These are phyloP conservation scores for Fusarium foetens DNA, from an alignment of 2,329 filamentous ascomycete genomes.

Conservation along the genomic window DNA sequence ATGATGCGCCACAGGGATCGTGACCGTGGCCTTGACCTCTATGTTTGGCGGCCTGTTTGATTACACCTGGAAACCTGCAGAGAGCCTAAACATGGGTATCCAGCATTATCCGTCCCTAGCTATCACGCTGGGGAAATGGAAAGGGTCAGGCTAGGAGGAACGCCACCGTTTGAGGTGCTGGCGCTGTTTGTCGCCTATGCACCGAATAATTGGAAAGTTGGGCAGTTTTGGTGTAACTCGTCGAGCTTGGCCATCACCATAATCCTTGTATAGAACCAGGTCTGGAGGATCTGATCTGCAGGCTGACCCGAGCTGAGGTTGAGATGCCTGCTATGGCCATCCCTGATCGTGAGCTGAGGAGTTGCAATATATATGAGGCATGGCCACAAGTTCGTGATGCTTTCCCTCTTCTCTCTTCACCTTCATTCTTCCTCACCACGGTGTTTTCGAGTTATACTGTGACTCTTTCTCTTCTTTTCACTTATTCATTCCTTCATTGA, in stretches of 20 bases:
- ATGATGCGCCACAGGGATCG: slow-evolving; percentile 31
- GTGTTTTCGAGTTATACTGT: slow-evolving; percentile 32
- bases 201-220: slow-evolving; percentile 4
- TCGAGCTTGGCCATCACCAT: not conserved
- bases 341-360: slow-evolving; percentile 7
- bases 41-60: slow-evolving; percentile 28
- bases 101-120: not conserved
- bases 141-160: slow-evolving; percentile 27
- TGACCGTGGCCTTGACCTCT: slow-evolving; percentile 8
- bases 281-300: slow-evolving; percentile 15
- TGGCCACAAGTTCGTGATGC: slow-evolving; percentile 10
- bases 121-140: slow-evolving; percentile 6
- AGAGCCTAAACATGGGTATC: slow-evolving; percentile 1
- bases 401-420: not conserved
- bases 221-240: slow-evolving; percentile 28
- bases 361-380: slow-evolving; percentile 38
- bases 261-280: slow-evolving; percentile 7
- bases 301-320: slow-evolving; percentile 17
- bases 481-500: slow-evolving; percentile 28
- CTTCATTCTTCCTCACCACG: slow-evolving; percentile 35
- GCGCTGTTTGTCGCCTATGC: slow-evolving; percentile 20
- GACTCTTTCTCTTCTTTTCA: slow-evolving; percentile 21
- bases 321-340: not conserved
- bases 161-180: slow-evolving; percentile 40
- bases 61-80: slow-evolving; percentile 4